Evolutionary conservation across 352 stramenopile genomes (phyloP), one percentile per base, ranked within the genome.

Genomic region (Phytopythium helicoides): DNA sequence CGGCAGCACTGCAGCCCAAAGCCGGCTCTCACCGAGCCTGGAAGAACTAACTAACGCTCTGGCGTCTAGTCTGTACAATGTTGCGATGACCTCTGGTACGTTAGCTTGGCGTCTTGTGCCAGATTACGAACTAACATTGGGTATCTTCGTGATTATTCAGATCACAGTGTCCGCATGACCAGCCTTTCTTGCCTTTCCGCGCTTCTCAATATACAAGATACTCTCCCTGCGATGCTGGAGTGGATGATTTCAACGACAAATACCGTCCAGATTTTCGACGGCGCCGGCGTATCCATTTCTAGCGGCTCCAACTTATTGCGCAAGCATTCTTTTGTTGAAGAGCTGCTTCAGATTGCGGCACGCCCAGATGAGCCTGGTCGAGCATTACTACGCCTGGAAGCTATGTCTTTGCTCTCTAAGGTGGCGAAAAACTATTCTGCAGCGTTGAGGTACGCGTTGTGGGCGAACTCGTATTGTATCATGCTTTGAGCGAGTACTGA

Each of bases 331-430:
- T 92, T 95, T 48, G 72, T 93, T 1, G 79, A 89, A 52, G 82
- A 93, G 54, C 64, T 95, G 34, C 51, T 95, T 26, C 35, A 73
- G 19, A 76, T 86, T 14, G 82, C 85, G 8, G 89, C 81, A 6
- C 61, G 62, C 11, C 74, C 77, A 0, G 81, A 90, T 33, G 79
- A 90, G 28, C 56, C 70, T 1, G 75, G 70, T 3, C 70, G 69
- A 9, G 68, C 64, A 3, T 42, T 95, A 0, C 60, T 89, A 44
- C 73, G 85, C 2, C 66, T 95, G 23, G 85, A 95, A 21, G 82
- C 85, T 0, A 93, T 95, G 78, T 89, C 81, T 8, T 58, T 93
- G 39, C 56, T 95, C 31, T 89, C 78, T 0, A 95, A 95, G 56
- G 70, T 92, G 18, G 85, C 82, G 6, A 93, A 93, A 53, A 93